Evolutionary conservation across 2,329 filamentous ascomycete species (phyloP).

Genomic region (Ceratocystis diversiconidia): DNA sequence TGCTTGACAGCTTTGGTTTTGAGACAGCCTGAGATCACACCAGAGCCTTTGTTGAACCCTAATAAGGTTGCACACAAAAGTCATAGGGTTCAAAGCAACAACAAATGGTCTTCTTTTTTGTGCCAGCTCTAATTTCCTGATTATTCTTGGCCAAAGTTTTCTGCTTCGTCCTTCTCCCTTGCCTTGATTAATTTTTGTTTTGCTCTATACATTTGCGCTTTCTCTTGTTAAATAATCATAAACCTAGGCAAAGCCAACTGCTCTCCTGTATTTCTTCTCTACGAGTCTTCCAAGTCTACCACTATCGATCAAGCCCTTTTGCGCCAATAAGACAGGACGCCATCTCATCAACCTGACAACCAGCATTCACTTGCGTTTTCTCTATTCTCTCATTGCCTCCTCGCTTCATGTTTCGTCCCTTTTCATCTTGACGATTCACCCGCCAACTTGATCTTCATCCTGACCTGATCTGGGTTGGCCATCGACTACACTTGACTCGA

Average conservation of each 20-base stretch:
- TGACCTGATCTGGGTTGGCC: not conserved
- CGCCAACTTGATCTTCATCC: not conserved
- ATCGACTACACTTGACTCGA: not conserved
- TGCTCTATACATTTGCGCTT: not conserved
- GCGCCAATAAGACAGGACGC: not conserved
- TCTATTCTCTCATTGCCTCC: no score
- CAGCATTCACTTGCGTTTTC: no score
- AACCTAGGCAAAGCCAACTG: not conserved
- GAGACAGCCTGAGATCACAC: no score
- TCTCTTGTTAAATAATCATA: not conserved
- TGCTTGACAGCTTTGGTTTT: not conserved
- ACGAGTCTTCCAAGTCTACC: not conserved
- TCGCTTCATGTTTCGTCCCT: not conserved
- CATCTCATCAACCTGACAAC: not conserved
- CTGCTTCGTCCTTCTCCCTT: no score
- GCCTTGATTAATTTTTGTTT: not conserved
- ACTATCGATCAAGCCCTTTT: not conserved
- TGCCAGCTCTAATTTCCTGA: no score
- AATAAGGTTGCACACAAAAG: no score
- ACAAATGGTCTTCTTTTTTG: no score
- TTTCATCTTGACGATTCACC: constrained; percentile 4
- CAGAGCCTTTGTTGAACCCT: no score
- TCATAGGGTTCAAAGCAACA: no score
- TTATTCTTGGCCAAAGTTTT: no score
- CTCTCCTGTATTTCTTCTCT: not conserved